These are phyloP conservation scores for Neurospora sp. DNA, from an alignment of 495 filamentous ascomycete genomes.

Conservation along the genomic window DNA sequence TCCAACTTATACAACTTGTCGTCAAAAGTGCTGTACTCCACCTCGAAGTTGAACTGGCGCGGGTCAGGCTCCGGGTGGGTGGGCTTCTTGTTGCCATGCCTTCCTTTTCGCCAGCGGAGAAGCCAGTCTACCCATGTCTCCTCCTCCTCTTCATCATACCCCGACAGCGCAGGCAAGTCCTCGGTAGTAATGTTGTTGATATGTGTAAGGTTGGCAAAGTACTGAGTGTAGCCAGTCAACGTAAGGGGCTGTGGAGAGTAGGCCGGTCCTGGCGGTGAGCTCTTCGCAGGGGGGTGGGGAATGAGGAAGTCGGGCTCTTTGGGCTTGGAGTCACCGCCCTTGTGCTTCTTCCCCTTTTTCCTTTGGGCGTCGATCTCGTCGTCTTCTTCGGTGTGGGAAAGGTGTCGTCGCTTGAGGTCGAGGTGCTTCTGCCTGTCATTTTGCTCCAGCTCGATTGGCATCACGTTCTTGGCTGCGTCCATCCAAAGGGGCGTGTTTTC, in stretches of 20 bases:
- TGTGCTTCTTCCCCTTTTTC: constrained; percentile 45
- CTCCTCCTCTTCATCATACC: constrained; percentile 10
- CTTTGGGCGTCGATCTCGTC: constrained; percentile 15
- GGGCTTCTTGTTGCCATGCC: constrained; percentile 45
- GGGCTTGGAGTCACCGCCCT: constrained; percentile 41
- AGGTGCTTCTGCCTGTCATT: constrained; percentile 11
- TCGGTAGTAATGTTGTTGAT: constrained; percentile 52
- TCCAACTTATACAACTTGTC: constrained; percentile 66
- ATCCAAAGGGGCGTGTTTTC: constrained; percentile 42
- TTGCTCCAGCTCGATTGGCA: background rate
- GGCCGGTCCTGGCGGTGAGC: constrained; percentile 73
- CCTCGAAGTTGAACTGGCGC: constrained; percentile 60
- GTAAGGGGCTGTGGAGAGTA: constrained; percentile 81
- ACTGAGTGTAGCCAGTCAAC: constrained; percentile 72
- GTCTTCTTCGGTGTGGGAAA: background rate
- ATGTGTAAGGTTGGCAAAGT: constrained; percentile 82
- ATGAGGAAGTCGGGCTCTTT: constrained; percentile 53
- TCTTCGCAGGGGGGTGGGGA: constrained; percentile 62
- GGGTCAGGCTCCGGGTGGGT: constrained; percentile 40
- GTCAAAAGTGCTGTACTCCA: constrained; percentile 75
- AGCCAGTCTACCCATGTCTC: constrained; percentile 15
- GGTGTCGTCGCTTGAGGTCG: constrained; percentile 8
- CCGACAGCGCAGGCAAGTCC: background rate
- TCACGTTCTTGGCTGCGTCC: constrained; percentile 12
- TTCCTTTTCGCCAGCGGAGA: constrained; percentile 42